Evolutionary conservation across 2,329 filamentous ascomycete species (phyloP).

Genomic region (Pseudogymnoascus sp.): DNA sequence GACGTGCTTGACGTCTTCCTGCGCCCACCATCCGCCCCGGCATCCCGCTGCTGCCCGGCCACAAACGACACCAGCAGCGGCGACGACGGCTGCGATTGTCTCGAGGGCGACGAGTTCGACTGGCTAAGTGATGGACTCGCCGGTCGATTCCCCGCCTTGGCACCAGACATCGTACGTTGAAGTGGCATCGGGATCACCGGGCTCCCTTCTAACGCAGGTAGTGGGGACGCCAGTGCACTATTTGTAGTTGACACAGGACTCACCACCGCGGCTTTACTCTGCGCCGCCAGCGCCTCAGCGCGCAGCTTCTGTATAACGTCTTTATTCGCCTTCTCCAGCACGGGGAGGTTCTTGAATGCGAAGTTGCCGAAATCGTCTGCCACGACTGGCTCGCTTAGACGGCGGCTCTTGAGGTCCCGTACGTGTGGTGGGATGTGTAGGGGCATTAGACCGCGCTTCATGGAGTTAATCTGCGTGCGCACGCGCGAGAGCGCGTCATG

Average conservation of each 20-base stretch:
- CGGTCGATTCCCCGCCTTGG: slow-evolving; percentile 68
- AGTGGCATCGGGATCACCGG: slow-evolving; percentile 72
- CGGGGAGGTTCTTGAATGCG: slow-evolving; percentile 92
- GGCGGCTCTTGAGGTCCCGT: slow-evolving; percentile 76
- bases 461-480: slow-evolving; percentile 66
- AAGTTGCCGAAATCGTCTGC: slow-evolving; percentile 95
- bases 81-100: slow-evolving; percentile 75
- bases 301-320: slow-evolving; percentile 95
- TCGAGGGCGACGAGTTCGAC: slow-evolving; percentile 76
- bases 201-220: slow-evolving; percentile 71
- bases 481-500: slow-evolving; percentile 91
- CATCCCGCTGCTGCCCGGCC: slow-evolving; percentile 50
- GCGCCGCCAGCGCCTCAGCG: slow-evolving; percentile 72
- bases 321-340: slow-evolving; percentile 96
- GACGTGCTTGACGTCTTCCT: slow-evolving; percentile 89
- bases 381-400: slow-evolving; percentile 81
- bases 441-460: slow-evolving; percentile 89
- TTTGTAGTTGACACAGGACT: slow-evolving; percentile 18
- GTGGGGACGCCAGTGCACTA: slow-evolving; percentile 44
- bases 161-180: slow-evolving; percentile 75
- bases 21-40: slow-evolving; percentile 46
- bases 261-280: slow-evolving; percentile 39
- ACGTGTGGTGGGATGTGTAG: slow-evolving; percentile 95
- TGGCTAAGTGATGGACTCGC: slow-evolving; percentile 81
- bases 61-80: slow-evolving; percentile 96